Conservation (phyloP, 129 eudicot genomes). For the Cynara cardunculus region DNA sequence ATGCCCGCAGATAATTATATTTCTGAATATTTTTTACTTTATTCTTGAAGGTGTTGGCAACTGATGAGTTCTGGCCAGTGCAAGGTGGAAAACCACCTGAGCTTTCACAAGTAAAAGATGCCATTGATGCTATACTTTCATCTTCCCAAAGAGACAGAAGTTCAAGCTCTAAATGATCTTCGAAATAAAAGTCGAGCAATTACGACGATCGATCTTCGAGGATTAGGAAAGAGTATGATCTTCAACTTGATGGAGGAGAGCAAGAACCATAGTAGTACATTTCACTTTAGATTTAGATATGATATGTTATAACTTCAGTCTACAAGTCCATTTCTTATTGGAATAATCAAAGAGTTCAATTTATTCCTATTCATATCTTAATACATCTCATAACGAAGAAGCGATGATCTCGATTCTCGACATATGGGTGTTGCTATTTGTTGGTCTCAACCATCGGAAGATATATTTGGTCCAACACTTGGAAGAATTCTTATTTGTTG, state of each 20-base stretch:
- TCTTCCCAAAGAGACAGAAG: conserved; percentile 64
- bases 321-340: not conserved
- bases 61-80: conserved; percentile 98
- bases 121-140: conserved; percentile 88
- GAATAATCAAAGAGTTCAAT: conserved; percentile 3
- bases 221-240: not conserved
- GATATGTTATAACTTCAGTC: not conserved
- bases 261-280: conserved; percentile 4
- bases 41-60: conserved; percentile 76
- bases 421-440: not conserved
- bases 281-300: not conserved
- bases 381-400: no score
- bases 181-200: not conserved
- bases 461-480: no score
- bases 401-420: not conserved
- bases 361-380: not conserved
- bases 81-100: conserved; percentile 97
- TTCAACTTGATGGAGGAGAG: conserved; percentile 5
- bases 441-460: no score
- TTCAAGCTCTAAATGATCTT: conserved; percentile 49
- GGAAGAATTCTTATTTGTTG: no score
- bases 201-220: not conserved
- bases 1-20: not conserved
- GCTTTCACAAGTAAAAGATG: conserved; percentile 85
- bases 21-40: not conserved